A percentile compares a stretch with the other conserved stretches of the same genome.
phyloP scores from a whole-genome alignment of 2,329 filamentous ascomycete species.

The Ceratocystis alfenasii region DNA sequence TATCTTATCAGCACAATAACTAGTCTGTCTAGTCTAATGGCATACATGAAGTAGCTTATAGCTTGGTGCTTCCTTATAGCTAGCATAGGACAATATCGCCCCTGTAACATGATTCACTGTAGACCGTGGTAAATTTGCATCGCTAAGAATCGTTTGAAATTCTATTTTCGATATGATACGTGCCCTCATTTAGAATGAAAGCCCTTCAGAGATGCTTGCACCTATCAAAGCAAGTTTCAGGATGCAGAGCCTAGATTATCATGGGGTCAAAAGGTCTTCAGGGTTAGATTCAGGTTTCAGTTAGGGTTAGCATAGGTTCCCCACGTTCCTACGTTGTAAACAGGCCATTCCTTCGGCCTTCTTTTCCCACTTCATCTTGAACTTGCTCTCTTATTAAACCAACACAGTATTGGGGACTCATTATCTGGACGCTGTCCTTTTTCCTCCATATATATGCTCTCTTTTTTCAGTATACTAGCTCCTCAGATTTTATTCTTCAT shows the following conservation, averaged over 20 bases:
- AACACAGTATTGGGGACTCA: neutral
- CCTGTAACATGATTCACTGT: too few relatives aligned
- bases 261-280: neutral
- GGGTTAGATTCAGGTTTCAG: neutral
- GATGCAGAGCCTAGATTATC: neutral
- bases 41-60: neutral
- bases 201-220: neutral
- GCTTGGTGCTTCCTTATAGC: neutral
- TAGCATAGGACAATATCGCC: too few relatives aligned
- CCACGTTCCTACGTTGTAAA: slow-evolving; percentile 1
- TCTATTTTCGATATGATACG: neutral
- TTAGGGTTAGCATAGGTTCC: neutral
- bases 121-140: neutral
- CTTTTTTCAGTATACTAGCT: neutral
- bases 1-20: neutral
- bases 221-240: neutral
- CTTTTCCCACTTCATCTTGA: neutral
- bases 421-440: neutral
- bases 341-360: slow-evolving; percentile 4
- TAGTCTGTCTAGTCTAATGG: neutral
- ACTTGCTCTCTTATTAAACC: neutral
- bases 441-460: neutral
- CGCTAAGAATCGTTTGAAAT: neutral
- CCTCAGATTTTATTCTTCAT: slow-evolving; percentile 5
- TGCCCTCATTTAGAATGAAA: neutral